A percentile compares a stretch with the other conserved stretches of the same genome.
Conservation (phyloP, 768 basidiomycete genomes). For the Tylopilus balloui region DNA sequence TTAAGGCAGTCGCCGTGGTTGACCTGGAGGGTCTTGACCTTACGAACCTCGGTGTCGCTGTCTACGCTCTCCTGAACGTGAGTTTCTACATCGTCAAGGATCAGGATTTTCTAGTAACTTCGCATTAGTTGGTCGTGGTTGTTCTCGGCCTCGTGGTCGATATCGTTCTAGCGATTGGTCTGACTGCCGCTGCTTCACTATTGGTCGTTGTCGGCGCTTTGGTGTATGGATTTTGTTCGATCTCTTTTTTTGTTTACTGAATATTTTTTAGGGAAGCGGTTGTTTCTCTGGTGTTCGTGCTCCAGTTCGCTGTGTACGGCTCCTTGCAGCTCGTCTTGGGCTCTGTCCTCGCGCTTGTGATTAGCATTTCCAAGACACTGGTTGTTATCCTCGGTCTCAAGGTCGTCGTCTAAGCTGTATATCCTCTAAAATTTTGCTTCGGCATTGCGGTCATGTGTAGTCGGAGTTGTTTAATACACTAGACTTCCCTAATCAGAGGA, state of each 20-base stretch:
- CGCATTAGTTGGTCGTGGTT: background rate
- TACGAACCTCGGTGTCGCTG: background rate
- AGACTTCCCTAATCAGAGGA: too few species aligned
- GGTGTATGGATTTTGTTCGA: too few species aligned
- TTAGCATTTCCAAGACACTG: background rate
- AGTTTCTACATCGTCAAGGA: background rate
- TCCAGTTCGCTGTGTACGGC: background rate
- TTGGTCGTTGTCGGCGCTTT: too few species aligned
- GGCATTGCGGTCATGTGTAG: background rate
- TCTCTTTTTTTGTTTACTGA: background rate
- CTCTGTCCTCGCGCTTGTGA: background rate
- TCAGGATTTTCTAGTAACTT: background rate
- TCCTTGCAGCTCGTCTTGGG: background rate
- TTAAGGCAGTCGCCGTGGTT: background rate
- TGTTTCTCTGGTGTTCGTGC: too few species aligned
- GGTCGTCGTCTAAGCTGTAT: background rate
- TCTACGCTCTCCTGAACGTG: slow-evolving; percentile 3
- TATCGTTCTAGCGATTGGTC: background rate
- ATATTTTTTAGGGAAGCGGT: too few species aligned
- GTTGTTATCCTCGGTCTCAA: background rate
- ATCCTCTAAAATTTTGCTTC: background rate
- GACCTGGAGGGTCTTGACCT: background rate
- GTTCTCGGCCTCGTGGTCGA: background rate
- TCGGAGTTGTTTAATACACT: background rate
- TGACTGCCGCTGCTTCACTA: too few species aligned